These are phyloP conservation scores for Malus sylvestris DNA, from an alignment of 306 rosid species.

Conservation along the genomic window DNA sequence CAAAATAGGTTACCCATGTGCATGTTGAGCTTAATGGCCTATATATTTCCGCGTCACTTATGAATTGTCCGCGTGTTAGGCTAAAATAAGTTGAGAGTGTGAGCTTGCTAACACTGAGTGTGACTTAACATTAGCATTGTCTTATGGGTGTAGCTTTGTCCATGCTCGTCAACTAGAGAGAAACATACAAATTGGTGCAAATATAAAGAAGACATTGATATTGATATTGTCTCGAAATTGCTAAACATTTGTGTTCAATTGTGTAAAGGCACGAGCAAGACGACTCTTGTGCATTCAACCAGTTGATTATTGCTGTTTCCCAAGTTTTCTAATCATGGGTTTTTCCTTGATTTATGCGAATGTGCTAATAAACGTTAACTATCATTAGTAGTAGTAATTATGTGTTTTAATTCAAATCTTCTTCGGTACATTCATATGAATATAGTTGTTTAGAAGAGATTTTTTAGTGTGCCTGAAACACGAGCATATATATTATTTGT, in stretches of 20 bases:
- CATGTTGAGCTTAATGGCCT: no score
- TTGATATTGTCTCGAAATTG: slow-evolving; percentile 26
- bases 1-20: no score
- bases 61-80: no score
- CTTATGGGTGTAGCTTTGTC: background rate
- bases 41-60: no score
- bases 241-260: slow-evolving; percentile 25
- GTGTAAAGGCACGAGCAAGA: slow-evolving; percentile 25
- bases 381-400: slow-evolving; percentile 11
- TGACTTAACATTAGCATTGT: background rate
- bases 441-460: background rate
- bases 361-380: background rate
- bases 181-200: background rate
- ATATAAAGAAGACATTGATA: slow-evolving; percentile 6
- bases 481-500: no score
- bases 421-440: background rate
- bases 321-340: slow-evolving; percentile 37
- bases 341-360: slow-evolving; percentile 16
- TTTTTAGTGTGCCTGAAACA: no score
- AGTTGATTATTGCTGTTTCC: slow-evolving; percentile 29
- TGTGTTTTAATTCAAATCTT: background rate
- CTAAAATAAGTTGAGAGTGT: no score
- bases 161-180: background rate
- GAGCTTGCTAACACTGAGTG: background rate
- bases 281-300: slow-evolving; percentile 22